Conservation (phyloP, 805 yeast genomes). For the Wickerhamiella kurtzmanii region DNA sequence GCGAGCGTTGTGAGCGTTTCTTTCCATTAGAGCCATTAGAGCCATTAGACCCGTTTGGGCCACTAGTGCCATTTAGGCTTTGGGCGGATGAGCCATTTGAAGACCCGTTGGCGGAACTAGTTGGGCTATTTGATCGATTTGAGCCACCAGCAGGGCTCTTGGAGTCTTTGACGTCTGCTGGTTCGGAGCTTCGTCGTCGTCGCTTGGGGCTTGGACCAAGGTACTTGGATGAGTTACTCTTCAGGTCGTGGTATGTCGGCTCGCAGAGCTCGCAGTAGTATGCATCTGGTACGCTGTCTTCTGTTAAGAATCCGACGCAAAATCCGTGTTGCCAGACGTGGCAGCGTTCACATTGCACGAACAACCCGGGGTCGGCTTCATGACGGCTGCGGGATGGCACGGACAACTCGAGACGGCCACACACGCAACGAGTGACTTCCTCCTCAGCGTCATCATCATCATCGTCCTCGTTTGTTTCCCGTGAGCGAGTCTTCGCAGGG, state of each 20-base stretch:
- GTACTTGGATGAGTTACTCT: slow-evolving; percentile 36
- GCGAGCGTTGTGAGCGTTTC: neutral
- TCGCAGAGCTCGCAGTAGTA: slow-evolving; percentile 90
- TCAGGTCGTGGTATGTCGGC: slow-evolving; percentile 64
- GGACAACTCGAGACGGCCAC: slow-evolving; percentile 37
- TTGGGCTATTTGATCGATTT: no score
- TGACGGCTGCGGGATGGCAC: slow-evolving; percentile 20
- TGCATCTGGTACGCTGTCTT: slow-evolving; percentile 73
- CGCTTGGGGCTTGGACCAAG: slow-evolving; percentile 28
- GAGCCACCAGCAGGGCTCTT: slow-evolving; percentile 9
- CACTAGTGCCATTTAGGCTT: no score
- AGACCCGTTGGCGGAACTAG: no score
- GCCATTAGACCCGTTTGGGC: no score
- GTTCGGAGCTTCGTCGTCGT: neutral
- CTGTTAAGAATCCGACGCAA: slow-evolving; percentile 75
- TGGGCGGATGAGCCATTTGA: no score
- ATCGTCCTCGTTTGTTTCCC: neutral
- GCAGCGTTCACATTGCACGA: slow-evolving; percentile 90
- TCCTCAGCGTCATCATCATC: slow-evolving; percentile 21
- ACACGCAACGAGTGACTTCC: slow-evolving; percentile 43
- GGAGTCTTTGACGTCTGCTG: neutral
- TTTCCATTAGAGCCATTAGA: neutral
- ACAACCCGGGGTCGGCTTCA: slow-evolving; percentile 83
- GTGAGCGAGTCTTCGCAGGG: neutral
- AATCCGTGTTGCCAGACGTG: slow-evolving; percentile 96